Percentiles rank a stretch among this genome's conserved stretches.
phyloP scores from a whole-genome alignment of 208 protist species.

The Crithidia sp. region DNA sequence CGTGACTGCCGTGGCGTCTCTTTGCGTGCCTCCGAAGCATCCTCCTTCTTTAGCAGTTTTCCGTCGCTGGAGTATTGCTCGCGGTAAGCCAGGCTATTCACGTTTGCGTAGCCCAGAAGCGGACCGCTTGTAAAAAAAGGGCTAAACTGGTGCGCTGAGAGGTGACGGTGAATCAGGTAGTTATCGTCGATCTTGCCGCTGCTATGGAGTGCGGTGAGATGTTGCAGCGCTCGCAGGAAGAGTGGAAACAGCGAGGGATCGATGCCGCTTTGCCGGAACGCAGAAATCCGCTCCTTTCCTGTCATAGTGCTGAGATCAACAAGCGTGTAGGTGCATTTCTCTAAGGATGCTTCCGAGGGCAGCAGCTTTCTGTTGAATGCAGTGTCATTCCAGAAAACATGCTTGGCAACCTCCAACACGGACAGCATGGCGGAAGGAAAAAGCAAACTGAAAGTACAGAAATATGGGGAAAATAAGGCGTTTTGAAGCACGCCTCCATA shows the following conservation, averaged over 20 bases:
- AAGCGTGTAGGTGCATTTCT: conserved; percentile 59
- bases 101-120: conserved; percentile 65
- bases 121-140: conserved; percentile 43
- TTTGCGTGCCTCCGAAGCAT: conserved; percentile 16
- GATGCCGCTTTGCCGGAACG: conserved; percentile 75
- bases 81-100: conserved; percentile 64
- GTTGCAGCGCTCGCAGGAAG: conserved; percentile 80
- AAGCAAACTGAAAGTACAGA: neutral
- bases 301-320: conserved; percentile 81
- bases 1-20: conserved; percentile 21
- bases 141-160: conserved; percentile 73
- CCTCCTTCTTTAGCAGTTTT: conserved; percentile 9
- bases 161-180: conserved; percentile 76
- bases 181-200: conserved; percentile 53
- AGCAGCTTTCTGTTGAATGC: conserved; percentile 63
- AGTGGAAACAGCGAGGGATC: conserved; percentile 73
- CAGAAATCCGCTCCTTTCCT: conserved; percentile 63
- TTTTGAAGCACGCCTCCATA: neutral
- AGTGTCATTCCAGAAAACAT: conserved; percentile 85
- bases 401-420: conserved; percentile 69
- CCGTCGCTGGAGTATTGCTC: conserved; percentile 23
- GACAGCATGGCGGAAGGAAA: conserved; percentile 54
- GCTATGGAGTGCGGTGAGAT: conserved; percentile 68
- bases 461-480: neutral
- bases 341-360: conserved; percentile 67